Evolutionary conservation across 805 yeast species (phyloP).

Genomic region (Candida takata): DNA sequence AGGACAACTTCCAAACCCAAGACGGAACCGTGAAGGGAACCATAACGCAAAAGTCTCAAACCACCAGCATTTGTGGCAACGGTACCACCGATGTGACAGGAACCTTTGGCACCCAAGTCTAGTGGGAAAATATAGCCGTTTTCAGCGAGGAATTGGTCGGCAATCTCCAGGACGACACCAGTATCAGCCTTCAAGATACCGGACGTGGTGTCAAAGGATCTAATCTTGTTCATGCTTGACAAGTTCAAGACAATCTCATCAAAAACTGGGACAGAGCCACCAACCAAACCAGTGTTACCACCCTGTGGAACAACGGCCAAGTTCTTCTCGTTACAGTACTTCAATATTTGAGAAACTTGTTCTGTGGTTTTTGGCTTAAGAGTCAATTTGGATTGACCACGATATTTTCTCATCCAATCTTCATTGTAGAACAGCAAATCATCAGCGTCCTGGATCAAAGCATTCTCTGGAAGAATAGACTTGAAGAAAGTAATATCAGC

Average conservation of each 20-base stretch:
- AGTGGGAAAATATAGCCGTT: constrained; percentile 88
- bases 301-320: constrained; percentile 94
- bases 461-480: constrained; percentile 45
- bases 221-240: constrained; percentile 63
- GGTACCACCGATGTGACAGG: constrained; percentile 92
- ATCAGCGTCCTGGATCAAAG: constrained; percentile 45
- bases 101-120: constrained; percentile 94
- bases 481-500: constrained; percentile 58
- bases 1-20: constrained; percentile 90
- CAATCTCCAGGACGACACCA: constrained; percentile 81
- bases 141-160: constrained; percentile 71
- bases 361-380: constrained; percentile 76
- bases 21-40: constrained; percentile 88
- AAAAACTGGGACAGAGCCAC: constrained; percentile 88
- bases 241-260: constrained; percentile 80
- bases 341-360: constrained; percentile 69
- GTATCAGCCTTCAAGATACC: constrained; percentile 89
- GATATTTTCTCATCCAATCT: constrained; percentile 92
- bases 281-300: constrained; percentile 94
- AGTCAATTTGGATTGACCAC: constrained; percentile 78
- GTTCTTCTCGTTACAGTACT: constrained; percentile 69
- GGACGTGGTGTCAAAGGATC: constrained; percentile 73
- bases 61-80: constrained; percentile 98
- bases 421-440: constrained; percentile 72
- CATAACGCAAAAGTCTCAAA: constrained; percentile 76